phyloP scores from a whole-genome alignment of 192 early-diverging fungal genomes.

The Phycomyces blakesleeanus region DNA sequence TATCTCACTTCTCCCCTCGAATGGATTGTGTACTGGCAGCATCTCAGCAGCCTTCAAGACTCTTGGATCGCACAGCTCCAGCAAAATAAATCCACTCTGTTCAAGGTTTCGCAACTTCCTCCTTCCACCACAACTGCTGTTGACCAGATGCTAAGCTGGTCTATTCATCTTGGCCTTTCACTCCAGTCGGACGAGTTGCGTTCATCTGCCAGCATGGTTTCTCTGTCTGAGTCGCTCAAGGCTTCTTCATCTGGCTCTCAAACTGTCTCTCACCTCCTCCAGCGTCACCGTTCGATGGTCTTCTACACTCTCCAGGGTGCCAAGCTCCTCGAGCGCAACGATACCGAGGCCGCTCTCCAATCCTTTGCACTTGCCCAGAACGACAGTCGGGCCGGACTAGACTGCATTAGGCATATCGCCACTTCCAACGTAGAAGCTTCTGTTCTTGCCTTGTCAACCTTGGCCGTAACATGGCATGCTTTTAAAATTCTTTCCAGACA shows the following conservation, averaged over 20 bases:
- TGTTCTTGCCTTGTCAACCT: conserved; percentile 6
- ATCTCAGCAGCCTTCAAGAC: conserved; percentile 9
- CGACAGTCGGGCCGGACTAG: conserved; percentile 3
- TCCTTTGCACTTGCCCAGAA: conserved; percentile 1
- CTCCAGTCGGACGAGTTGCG: conserved; percentile 1
- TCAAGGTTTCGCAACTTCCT: conserved; percentile 2
- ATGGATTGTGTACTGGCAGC: conserved; percentile 11
- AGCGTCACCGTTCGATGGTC: conserved; percentile 10
- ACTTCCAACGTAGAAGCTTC: conserved; percentile 9
- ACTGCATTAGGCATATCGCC: conserved; percentile 14
- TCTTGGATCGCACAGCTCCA: conserved; percentile 8
- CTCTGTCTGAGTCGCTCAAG: neutral
- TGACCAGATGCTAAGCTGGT: conserved; percentile 15
- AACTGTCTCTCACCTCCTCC: conserved; percentile 7
- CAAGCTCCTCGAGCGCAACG: conserved; percentile 5
- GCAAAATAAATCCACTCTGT: neutral
- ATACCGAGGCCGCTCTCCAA: neutral
- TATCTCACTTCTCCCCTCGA: conserved; percentile 15
- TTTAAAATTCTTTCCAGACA: conserved; percentile 4
- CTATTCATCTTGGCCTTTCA: conserved; percentile 8
- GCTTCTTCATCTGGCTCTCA: neutral
- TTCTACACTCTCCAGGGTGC: conserved; percentile 11
- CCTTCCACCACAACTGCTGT: conserved; percentile 11
- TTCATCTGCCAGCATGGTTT: no score
- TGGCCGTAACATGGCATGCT: conserved; percentile 6